phyloP scores from a whole-genome alignment of 1,284 basidiomycete genomes.

The Sporisorium graminicola region DNA sequence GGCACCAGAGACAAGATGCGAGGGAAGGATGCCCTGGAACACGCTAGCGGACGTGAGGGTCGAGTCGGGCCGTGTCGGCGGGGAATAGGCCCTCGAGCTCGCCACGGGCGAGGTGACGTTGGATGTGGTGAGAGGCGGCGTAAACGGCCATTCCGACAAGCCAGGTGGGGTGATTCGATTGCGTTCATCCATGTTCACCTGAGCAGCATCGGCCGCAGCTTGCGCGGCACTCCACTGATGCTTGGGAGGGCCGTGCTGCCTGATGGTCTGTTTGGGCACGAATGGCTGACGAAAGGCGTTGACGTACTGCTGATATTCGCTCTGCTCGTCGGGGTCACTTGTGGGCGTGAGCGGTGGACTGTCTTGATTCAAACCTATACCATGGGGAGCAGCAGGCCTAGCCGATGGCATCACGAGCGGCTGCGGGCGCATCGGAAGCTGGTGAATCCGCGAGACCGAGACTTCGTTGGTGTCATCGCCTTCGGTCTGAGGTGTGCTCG shows the following conservation, averaged over 20 bases:
- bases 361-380: constrained; percentile 57
- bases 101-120: constrained; percentile 41
- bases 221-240: constrained; percentile 62
- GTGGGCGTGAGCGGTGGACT: constrained; percentile 63
- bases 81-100: constrained; percentile 43
- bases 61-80: constrained; percentile 43
- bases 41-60: constrained; percentile 20
- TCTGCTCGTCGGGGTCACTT: constrained; percentile 45
- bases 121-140: constrained; percentile 48
- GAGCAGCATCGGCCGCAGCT: constrained; percentile 51
- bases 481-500: constrained; percentile 25
- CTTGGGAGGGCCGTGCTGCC: constrained; percentile 38
- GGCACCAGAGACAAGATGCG: constrained; percentile 32
- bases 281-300: constrained; percentile 38
- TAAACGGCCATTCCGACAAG: constrained; percentile 38
- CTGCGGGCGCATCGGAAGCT: constrained; percentile 21
- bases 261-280: constrained; percentile 13
- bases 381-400: constrained; percentile 49
- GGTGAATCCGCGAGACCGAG: not conserved
- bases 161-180: constrained; percentile 33
- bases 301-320: constrained; percentile 38
- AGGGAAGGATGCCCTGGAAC: constrained; percentile 43
- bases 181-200: constrained; percentile 26
- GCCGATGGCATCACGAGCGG: constrained; percentile 63
- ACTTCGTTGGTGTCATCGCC: not conserved